A percentile compares a stretch with the other conserved stretches of the same genome.
Evolutionary conservation across 1,284 basidiomycete genomes (phyloP).

Genomic region (Fomitopsis betulina): DNA sequence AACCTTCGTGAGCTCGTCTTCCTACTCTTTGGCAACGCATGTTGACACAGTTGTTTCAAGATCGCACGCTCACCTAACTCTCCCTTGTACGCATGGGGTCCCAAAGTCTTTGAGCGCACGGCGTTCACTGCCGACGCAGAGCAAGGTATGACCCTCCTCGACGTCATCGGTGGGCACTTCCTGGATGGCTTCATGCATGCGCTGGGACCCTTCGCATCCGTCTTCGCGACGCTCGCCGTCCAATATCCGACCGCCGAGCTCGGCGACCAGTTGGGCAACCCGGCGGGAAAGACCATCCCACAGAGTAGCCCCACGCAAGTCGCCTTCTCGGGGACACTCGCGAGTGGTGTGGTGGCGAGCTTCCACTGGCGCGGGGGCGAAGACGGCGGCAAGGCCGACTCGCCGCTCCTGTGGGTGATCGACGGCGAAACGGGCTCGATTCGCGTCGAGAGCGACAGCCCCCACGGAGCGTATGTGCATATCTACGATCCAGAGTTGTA

Average conservation of each 20-base stretch:
- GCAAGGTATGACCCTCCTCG: conserved; percentile 24
- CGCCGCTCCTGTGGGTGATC: conserved; percentile 30
- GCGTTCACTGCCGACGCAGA: conserved; percentile 11
- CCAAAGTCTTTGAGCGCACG: conserved; percentile 11
- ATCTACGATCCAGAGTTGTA: conserved; percentile 21
- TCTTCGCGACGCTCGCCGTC: conserved; percentile 23
- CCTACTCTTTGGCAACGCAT: background rate
- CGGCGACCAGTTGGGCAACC: conserved; percentile 20
- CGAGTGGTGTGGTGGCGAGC: conserved; percentile 25
- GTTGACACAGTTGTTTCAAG: conserved; percentile 3
- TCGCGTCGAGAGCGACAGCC: conserved; percentile 21
- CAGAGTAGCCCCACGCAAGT: conserved; percentile 24
- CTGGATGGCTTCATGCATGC: conserved; percentile 23
- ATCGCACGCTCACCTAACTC: conserved; percentile 14
- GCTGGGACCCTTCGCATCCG: conserved; percentile 29
- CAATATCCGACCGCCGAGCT: conserved; percentile 25
- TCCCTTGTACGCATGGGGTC: conserved; percentile 16
- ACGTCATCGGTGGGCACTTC: conserved; percentile 28
- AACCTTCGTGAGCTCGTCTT: conserved; percentile 19
- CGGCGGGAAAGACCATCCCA: conserved; percentile 21
- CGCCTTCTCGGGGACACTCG: conserved; percentile 24
- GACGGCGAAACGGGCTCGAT: conserved; percentile 33
- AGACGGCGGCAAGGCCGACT: conserved; percentile 8
- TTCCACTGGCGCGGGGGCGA: conserved; percentile 24
- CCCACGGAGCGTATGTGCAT: conserved; percentile 14